These are phyloP conservation scores for Euphorbia peplus DNA, from an alignment of 345 rosid genomes.

Conservation along the genomic window DNA sequence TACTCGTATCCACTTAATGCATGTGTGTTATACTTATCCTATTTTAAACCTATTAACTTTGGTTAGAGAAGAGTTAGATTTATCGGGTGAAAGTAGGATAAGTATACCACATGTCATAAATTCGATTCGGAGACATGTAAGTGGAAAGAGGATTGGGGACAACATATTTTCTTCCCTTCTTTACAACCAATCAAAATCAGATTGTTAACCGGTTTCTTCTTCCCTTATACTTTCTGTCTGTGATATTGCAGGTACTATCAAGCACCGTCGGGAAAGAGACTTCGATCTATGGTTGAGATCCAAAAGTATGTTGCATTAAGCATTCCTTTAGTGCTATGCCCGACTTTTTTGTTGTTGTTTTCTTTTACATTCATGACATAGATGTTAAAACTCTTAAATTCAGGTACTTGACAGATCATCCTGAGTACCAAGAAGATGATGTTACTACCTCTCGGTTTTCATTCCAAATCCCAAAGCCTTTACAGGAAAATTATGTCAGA, in stretches of 20 bases:
- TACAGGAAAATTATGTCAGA: conserved; percentile 60
- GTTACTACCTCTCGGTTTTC: conserved; percentile 59
- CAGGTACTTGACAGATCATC: conserved; percentile 62
- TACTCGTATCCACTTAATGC: too few species aligned
- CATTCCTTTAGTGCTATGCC: not conserved
- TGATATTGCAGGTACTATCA: conserved; percentile 62
- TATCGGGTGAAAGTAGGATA: too few species aligned
- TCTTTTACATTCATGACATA: not conserved
- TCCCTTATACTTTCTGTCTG: not conserved
- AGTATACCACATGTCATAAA: too few species aligned
- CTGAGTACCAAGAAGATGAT: conserved; percentile 41
- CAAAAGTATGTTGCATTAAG: conserved; percentile 52
- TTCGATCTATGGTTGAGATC: conserved; percentile 80
- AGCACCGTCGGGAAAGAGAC: conserved; percentile 85
- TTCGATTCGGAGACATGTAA: too few species aligned
- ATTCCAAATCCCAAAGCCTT: conserved; percentile 71
- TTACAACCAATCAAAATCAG: too few species aligned
- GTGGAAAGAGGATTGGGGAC: too few species aligned
- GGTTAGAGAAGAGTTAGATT: too few species aligned
- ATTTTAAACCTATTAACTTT: too few species aligned
- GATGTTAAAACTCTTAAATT: conserved; percentile 12
- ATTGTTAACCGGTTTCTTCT: not conserved
- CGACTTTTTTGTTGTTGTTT: not conserved
- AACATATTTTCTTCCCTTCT: too few species aligned
- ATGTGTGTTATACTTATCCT: too few species aligned